Evolutionary conservation across 2,329 filamentous ascomycete species (phyloP).

Genomic region (Alternaria sp.): DNA sequence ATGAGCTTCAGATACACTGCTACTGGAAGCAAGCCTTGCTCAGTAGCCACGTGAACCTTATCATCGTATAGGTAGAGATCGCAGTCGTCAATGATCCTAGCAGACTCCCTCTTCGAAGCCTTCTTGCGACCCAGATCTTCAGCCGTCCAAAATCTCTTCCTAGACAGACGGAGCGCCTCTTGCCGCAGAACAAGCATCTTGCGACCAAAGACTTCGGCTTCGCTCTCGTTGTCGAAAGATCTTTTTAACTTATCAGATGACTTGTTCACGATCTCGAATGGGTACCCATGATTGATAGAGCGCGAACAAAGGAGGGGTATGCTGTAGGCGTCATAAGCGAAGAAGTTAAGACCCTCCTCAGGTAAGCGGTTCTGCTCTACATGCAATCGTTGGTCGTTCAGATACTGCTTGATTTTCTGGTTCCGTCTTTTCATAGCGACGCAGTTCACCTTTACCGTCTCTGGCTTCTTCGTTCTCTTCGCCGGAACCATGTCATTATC

Average conservation of each 20-base stretch:
- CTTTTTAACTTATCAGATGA: constrained; percentile 1
- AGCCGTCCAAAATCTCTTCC: constrained; percentile 8
- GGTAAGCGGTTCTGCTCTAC: constrained; percentile 9
- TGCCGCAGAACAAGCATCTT: constrained; percentile 10
- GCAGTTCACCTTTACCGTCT: not conserved
- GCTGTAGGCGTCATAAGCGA: constrained; percentile 21
- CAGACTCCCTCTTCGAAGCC: not conserved
- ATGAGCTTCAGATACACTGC: constrained; percentile 27
- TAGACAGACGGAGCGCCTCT: not conserved
- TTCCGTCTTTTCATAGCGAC: not conserved
- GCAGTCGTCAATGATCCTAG: constrained; percentile 20
- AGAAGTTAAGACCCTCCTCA: constrained; percentile 1
- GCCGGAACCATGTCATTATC: not conserved
- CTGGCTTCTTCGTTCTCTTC: not conserved
- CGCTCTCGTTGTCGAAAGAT: not conserved
- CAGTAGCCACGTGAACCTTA: constrained; percentile 28
- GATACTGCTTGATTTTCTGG: not conserved
- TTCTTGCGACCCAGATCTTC: constrained; percentile 19
- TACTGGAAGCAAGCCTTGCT: constrained; percentile 24
- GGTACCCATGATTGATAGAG: constrained; percentile 10
- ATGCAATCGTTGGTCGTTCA: not conserved
- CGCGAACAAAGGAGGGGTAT: constrained; percentile 26
- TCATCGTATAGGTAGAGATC: constrained; percentile 28
- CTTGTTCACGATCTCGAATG: not conserved
- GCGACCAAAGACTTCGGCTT: constrained; percentile 14